Evolutionary conservation across 2,329 filamentous ascomycete genomes (phyloP).

Genomic region (Trichoderma sp.): DNA sequence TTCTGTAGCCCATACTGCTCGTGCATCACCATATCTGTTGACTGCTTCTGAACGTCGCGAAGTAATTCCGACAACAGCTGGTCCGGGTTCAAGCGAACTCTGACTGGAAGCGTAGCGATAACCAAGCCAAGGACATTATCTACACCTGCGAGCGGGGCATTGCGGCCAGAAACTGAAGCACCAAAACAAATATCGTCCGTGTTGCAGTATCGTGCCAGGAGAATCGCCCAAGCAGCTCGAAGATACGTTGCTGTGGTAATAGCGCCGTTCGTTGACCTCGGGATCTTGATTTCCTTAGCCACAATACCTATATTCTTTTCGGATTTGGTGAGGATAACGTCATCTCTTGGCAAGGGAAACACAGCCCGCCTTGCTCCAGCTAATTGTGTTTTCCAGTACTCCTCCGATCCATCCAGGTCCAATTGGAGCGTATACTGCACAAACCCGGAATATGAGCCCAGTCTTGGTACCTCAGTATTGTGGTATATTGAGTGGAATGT

Average conservation of each 20-base stretch:
- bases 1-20: conserved; percentile 18
- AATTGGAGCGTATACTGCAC: conserved; percentile 6
- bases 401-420: neutral
- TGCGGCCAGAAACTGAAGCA: conserved; percentile 21
- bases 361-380: conserved; percentile 6
- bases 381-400: conserved; percentile 22
- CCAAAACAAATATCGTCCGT: conserved; percentile 21
- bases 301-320: neutral
- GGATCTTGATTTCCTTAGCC: neutral
- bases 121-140: neutral
- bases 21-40: conserved; percentile 14
- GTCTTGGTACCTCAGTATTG: neutral
- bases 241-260: conserved; percentile 12
- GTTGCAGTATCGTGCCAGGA: conserved; percentile 17
- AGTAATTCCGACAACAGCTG: conserved; percentile 18
- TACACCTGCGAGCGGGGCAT: conserved; percentile 16
- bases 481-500: neutral
- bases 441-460: neutral
- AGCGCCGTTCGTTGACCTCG: neutral
- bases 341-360: neutral
- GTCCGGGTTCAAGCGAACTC: conserved; percentile 18
- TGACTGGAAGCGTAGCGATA: conserved; percentile 21
- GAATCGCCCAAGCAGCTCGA: conserved; percentile 15
- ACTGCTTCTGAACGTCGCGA: conserved; percentile 18
- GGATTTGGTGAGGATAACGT: neutral